Conservation (phyloP, 257 asterid species). For the Fraxinus americana region DNA sequence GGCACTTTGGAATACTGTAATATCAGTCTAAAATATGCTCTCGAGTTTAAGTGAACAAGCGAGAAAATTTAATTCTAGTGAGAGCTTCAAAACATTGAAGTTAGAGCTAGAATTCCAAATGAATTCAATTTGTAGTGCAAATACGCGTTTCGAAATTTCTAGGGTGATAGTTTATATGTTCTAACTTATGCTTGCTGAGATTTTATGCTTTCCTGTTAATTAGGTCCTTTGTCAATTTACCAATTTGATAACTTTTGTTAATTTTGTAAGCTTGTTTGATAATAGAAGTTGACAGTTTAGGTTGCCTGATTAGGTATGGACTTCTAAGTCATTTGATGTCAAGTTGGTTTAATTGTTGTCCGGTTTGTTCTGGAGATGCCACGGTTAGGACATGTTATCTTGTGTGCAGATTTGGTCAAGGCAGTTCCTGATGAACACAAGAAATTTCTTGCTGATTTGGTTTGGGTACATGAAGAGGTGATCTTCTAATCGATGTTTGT, state of each 20-base stretch:
- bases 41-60: too few species aligned
- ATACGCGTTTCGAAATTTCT: background rate
- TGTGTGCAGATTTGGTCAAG: slow-evolving; percentile 59
- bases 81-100: too few species aligned
- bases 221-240: too few species aligned
- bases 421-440: slow-evolving; percentile 86
- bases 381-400: slow-evolving; percentile 15
- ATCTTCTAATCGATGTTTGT: background rate
- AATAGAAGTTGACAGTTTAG: background rate
- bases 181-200: background rate
- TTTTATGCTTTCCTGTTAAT: background rate
- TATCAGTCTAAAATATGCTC: too few species aligned
- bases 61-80: too few species aligned
- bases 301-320: too few species aligned
- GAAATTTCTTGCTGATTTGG: slow-evolving; percentile 78
- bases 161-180: background rate
- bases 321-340: too few species aligned
- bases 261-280: background rate
- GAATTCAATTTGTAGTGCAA: too few species aligned
- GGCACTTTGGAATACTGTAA: too few species aligned
- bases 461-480: slow-evolving; percentile 96
- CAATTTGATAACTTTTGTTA: background rate
- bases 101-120: too few species aligned
- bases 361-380: too few species aligned
- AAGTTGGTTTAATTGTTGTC: too few species aligned